Base-by-base conservation (phyloP, 1,284 basidiomycete species). In the Ceraceosorus guamensis region DNA sequence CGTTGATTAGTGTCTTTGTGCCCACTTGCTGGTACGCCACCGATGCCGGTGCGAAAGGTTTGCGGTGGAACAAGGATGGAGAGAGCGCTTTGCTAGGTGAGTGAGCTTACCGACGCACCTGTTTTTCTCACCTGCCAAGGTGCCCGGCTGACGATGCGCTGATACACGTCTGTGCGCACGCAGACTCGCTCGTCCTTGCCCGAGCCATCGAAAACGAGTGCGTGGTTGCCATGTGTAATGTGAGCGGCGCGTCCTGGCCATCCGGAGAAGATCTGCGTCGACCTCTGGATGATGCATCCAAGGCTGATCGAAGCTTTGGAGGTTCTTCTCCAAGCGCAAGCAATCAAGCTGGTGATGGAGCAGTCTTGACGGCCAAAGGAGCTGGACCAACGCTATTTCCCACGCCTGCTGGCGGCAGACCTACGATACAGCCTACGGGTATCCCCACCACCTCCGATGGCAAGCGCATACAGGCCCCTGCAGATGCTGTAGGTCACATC, bases 21-120 rank as follows among this genome's bases (percentile, higher is more conserved):
- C 73, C 73, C 3, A 75, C 70, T 0, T 74, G 73, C 55, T 75
- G 73, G 73, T 75, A 70, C 52, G 67, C 70, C 7, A 63, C 66
- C 6, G 73, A 75, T 48, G 67, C 67, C 5, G 71, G 71, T 1
- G 45, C 62, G 0, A 50, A 56, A 33, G 71, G 70, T 1, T 56
- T 74, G 2, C 50, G 62, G 3, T 70, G 67, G 67, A 74, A 71
- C 53, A 18, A 4, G 1, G 32, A 54, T 3, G 62, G 67, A 4
- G 73, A 75, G 48, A 66, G 63, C 2, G 51, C 56, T 14, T 60
- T 71, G 54, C 57, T 73, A 24, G 59, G 53, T 55, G 48, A 30
- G 37, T 41, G 37, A n/a, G n/a, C n/a, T n/a, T n/a, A n/a, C n/a
- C 37, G 8, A 41, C 37, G 37, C 37, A 41, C 37, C 33, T 18